These are phyloP conservation scores for Ophiostoma perfectum DNA, from an alignment of 2,329 filamentous ascomycete species.

Conservation along the genomic window DNA sequence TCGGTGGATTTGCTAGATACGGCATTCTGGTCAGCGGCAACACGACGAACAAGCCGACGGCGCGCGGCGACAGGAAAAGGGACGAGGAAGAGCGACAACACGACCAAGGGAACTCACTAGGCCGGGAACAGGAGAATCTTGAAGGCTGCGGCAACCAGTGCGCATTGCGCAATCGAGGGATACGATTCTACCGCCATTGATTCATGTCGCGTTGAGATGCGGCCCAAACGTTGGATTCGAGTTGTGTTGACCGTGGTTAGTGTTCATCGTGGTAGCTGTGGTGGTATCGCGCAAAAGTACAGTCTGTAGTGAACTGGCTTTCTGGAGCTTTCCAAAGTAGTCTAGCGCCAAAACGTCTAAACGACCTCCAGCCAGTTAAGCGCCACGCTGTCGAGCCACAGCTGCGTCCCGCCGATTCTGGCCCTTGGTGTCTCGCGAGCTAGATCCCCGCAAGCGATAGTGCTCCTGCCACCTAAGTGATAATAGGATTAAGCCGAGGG, in stretches of 20 bases:
- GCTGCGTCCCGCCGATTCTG: neutral
- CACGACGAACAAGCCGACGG: neutral
- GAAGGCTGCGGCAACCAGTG: conserved; percentile 76
- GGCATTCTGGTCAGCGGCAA: too few relatives aligned
- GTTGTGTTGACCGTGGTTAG: neutral
- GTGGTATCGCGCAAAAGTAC: neutral
- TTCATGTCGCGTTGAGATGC: conserved; percentile 19
- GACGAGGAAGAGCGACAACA: neutral
- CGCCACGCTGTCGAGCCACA: conserved; percentile 8
- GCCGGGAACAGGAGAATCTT: conserved; percentile 90
- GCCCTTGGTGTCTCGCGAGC: neutral
- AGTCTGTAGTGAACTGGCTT: neutral
- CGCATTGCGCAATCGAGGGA: conserved; percentile 84
- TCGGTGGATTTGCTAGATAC: conserved; percentile 84
- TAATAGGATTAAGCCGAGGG: neutral
- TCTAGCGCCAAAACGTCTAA: conserved; percentile 18
- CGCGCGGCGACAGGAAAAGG: neutral
- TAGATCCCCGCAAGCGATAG: conserved; percentile 6
- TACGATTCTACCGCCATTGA: conserved; percentile 67
- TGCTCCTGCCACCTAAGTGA: neutral
- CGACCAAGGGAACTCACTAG: conserved; percentile 60
- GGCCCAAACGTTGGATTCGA: conserved; percentile 13
- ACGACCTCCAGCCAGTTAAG: neutral
- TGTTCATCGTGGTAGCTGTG: neutral
- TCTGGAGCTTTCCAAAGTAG: conserved; percentile 19